Evolutionary conservation across 2,329 filamentous ascomycete species (phyloP), one percentile per base, ranked within the genome.

Genomic region (Neofusicoccum kwambonambiense): DNA sequence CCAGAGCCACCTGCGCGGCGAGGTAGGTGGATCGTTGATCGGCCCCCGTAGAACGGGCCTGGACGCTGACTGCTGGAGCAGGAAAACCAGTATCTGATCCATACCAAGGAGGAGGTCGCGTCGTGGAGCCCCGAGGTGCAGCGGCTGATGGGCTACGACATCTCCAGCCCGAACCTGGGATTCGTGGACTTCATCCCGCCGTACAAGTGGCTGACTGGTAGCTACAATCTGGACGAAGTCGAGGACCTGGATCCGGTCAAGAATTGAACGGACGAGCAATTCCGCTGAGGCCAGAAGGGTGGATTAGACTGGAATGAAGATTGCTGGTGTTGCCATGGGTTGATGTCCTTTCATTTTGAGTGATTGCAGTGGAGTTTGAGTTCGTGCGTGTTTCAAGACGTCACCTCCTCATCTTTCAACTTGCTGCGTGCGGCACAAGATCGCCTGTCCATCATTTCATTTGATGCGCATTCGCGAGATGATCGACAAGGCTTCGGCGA

Each of bases 121-220:
- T 49, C 50, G 19, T 65, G 62, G 62, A 41, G 27, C 13, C 50
- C 3, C 8, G 45, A 64, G 27, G 22, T 45, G 42, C 62, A 65
- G 47, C n/a, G 27, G 22, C 3, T 49, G 37, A 60, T 65, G 42
- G 65, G 65, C 9, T 66, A 61, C 45, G 42, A 50, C 12, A 60
- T 66, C n/a, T 65, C 51, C 17, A 50, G 44, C 13, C 65, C 65
- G 34, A 66, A 65, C 19, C 42, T 66, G n/a, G 65, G 65, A 3
- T 65, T 60, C 22, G 62, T 65, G 2, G 65, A 66, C 22, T 66
- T 65, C 42, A 34, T 58, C 39, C n/a, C 41, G 13, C 65, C 65
- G 13, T 61, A 62, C 15, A 42, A 65, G 49, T 44, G 61, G 35
- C 31, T 65, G 6, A 58, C 41, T 3, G 62, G 62, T 6, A 19